Evolutionary conservation across 306 rosid species (phyloP).

Genomic region (Trifolium subterraneum): DNA sequence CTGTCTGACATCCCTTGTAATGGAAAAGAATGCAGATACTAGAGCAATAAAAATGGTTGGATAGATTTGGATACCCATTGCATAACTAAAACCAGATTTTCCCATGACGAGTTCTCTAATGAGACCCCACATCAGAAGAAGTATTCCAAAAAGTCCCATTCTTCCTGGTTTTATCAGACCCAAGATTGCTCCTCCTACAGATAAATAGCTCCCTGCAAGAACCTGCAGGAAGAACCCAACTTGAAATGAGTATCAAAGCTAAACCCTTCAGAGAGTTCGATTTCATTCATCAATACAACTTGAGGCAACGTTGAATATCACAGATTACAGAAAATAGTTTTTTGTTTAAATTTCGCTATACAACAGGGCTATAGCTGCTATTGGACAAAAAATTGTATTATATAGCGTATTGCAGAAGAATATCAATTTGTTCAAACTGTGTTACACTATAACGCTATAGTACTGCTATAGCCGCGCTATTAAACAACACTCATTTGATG

Average conservation of each 20-base stretch:
- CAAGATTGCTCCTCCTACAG: conserved; percentile 74
- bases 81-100: conserved; percentile 44
- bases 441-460: neutral
- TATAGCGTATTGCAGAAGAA: neutral
- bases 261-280: conserved; percentile 6
- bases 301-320: neutral
- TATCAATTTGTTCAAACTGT: neutral
- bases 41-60: conserved; percentile 68
- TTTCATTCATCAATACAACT: neutral
- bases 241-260: conserved; percentile 35
- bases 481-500: neutral
- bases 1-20: conserved; percentile 78
- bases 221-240: conserved; percentile 56
- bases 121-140: conserved; percentile 75
- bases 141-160: conserved; percentile 71
- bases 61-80: conserved; percentile 46
- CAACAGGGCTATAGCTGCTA: neutral
- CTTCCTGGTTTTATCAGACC: conserved; percentile 73
- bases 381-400: neutral
- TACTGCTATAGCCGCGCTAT: neutral
- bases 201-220: conserved; percentile 81
- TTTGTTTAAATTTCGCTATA: neutral
- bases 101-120: conserved; percentile 54
- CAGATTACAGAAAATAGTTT: neutral
- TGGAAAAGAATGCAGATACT: conserved; percentile 68